phyloP scores from a whole-genome alignment of 345 rosid genomes.

The Syzygium oleosum region DNA sequence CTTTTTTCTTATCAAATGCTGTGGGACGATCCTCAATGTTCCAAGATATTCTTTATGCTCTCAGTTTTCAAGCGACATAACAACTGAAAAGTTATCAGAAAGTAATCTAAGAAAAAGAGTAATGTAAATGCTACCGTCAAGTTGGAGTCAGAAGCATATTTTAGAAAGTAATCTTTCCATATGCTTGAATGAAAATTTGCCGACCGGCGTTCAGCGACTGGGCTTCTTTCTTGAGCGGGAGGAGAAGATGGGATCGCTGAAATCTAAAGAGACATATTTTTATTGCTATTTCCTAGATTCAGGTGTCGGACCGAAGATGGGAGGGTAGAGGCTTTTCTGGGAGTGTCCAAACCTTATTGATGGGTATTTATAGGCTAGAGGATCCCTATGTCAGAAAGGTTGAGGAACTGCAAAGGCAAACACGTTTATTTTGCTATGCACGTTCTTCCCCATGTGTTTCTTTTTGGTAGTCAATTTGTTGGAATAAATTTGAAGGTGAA shows the following conservation, averaged over 20 bases:
- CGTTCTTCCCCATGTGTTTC: no score
- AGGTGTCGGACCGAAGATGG: background rate
- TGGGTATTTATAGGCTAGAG: background rate
- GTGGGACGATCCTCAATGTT: background rate
- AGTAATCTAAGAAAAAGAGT: background rate
- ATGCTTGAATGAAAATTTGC: conserved; percentile 4
- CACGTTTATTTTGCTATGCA: no score
- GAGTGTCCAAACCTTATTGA: background rate
- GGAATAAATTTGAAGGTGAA: no score
- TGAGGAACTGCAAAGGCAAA: no score
- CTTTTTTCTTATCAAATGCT: no score
- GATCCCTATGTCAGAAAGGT: background rate
- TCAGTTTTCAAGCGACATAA: background rate
- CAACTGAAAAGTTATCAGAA: background rate
- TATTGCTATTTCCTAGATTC: background rate
- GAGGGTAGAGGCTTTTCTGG: background rate
- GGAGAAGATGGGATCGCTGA: background rate
- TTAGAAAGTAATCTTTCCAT: conserved; percentile 20
- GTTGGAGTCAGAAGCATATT: background rate
- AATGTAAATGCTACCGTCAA: background rate
- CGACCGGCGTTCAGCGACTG: background rate
- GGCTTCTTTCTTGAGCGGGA: background rate
- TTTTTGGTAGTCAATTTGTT: no score
- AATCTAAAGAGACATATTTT: background rate
- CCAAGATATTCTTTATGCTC: background rate